phyloP scores from a whole-genome alignment of 2,329 filamentous ascomycete genomes.

The Fusarium hostae region DNA sequence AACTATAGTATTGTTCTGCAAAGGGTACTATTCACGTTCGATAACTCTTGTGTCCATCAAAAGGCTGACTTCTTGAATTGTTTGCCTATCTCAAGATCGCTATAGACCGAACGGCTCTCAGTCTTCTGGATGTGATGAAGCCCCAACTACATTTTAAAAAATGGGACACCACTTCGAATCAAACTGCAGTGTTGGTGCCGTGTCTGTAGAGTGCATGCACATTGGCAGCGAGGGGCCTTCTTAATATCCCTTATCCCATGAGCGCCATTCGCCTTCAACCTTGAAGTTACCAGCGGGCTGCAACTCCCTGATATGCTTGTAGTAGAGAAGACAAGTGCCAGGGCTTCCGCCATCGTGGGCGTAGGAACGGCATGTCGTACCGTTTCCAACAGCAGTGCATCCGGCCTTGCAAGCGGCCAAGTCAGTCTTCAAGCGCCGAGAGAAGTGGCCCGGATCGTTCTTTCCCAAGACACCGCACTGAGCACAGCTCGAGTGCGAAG shows the following conservation, averaged over 20 bases:
- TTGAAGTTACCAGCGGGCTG: not conserved
- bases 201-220: not conserved
- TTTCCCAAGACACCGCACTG: not conserved
- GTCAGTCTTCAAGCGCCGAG: not conserved
- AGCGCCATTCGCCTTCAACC: not conserved
- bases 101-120: no score
- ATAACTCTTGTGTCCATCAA: no score
- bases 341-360: not conserved
- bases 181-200: not conserved
- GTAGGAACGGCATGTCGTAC: not conserved
- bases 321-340: not conserved
- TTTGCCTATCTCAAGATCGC: no score
- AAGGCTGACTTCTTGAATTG: not conserved
- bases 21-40: no score
- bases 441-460: not conserved
- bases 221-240: no score
- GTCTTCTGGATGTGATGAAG: not conserved
- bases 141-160: not conserved
- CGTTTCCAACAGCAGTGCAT: not conserved
- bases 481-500: not conserved
- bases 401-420: not conserved
- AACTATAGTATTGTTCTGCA: no score
- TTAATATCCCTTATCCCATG: not conserved
- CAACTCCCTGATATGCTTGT: not conserved
- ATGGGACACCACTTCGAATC: rapidly evolving